Base-by-base conservation (phyloP, 306 rosid species). In the Nissolia schottii region DNA sequence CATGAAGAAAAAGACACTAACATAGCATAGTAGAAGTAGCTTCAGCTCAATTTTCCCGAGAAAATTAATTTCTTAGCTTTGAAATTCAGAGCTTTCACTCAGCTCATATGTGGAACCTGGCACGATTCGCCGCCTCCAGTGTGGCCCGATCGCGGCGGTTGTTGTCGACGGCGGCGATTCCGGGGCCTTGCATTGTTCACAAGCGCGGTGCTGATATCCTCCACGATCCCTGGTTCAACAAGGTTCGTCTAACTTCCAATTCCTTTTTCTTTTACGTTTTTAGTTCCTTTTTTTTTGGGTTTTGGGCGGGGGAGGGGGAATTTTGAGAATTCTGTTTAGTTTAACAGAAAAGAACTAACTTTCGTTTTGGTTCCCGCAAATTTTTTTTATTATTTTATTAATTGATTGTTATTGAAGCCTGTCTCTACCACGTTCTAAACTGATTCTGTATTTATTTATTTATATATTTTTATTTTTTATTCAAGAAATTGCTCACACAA, bases 141-240 rank as follows among this genome's bases (percentile, higher is more conserved):
- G 25, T 86, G 56, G 46, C 83, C 87, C 80, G 90, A 82, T 86
- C 93, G 51, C 16, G 7, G 18, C 85, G 96, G 71, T 77, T 80
- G 7, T 84, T 89, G 72, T 89, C 97, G 73, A 59, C 95, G 67
- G 95, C 96, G 68, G 96, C 78, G 76, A 94, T 87, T 79, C 97
- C 99, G 20, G 95, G 90, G 16, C 99, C 99, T 2, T 88, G 95
- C 85, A 89, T 95, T 71, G 90, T 95, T 38, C 99, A 89, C 59
- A 95, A 95, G 84, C 99, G 99, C 45, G 99, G 99, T 29, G 89
- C 99, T 61, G 99, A 95, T 60, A 95, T 95, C 78, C 99, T 95
- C 49, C 99, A 95, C 59, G 99, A 95, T 85, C 99, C 99, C 1
- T 95, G 97, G 99, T 91, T 91, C 87, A 95, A 95, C 80, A 95